These are phyloP conservation scores for Podila verticillata DNA, from an alignment of 192 early-diverging fungal genomes.

Conservation along the genomic window DNA sequence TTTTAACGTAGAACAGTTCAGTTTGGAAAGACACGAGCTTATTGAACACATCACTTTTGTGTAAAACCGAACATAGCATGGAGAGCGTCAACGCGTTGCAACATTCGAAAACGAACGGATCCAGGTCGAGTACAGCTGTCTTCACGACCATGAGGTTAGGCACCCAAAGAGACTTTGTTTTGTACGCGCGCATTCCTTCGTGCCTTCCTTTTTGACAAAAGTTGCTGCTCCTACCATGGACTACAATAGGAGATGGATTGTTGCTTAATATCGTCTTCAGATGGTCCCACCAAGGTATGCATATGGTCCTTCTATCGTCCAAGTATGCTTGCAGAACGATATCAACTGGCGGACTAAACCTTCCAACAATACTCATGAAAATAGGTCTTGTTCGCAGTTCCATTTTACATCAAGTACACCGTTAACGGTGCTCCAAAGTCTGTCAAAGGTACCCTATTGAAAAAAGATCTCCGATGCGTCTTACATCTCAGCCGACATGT, in stretches of 20 bases:
- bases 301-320: neutral
- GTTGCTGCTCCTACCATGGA: neutral
- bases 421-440: neutral
- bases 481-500: no score
- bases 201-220: neutral
- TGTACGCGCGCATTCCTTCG: neutral
- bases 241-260: slow-evolving; percentile 41
- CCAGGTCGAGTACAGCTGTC: slow-evolving; percentile 40
- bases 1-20: no score
- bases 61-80: slow-evolving; percentile 10
- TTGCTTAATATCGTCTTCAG: slow-evolving; percentile 23
- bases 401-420: slow-evolving; percentile 20
- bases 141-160: slow-evolving; percentile 25
- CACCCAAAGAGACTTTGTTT: neutral
- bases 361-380: no score
- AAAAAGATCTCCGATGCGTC: no score
- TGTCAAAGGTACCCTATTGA: slow-evolving; percentile 12
- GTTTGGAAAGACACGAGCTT: no score
- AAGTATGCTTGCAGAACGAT: no score
- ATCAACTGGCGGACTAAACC: no score
- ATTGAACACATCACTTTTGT: neutral
- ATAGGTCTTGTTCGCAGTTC: slow-evolving; percentile 45
- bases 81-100: slow-evolving; percentile 30
- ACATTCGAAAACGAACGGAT: slow-evolving; percentile 40
- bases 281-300: slow-evolving; percentile 41